These are phyloP conservation scores for Cytospora paraplurivora DNA, from an alignment of 2,329 filamentous ascomycete genomes.

Conservation along the genomic window DNA sequence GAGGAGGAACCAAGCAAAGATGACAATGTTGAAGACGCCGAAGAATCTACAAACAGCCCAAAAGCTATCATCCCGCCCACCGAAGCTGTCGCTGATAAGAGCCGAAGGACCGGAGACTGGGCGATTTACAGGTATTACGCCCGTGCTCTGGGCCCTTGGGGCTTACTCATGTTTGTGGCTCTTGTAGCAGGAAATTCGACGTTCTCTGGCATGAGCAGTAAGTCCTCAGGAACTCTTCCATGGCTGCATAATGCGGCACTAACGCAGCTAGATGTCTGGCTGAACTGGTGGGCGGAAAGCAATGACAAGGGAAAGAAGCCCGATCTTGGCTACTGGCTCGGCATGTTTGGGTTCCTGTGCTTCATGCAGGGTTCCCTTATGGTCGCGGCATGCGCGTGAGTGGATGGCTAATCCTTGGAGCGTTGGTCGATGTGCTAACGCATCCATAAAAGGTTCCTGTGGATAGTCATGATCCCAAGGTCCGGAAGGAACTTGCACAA, in stretches of 20 bases:
- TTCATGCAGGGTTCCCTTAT: conserved; percentile 6
- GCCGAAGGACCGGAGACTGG: conserved; percentile 22
- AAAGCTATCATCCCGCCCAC: not conserved
- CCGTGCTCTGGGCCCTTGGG: conserved; percentile 20
- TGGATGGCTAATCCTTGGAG: not conserved
- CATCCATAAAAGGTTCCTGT: conserved; percentile 6
- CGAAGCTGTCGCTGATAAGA: conserved; percentile 17
- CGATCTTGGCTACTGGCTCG: conserved; percentile 32
- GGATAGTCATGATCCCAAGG: conserved; percentile 11
- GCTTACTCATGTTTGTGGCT: not conserved
- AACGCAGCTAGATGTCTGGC: conserved; percentile 32
- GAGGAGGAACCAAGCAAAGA: not conserved
- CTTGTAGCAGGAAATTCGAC: conserved; percentile 15
- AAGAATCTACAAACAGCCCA: not conserved
- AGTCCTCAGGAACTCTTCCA: conserved; percentile 29
- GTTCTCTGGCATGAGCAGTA: conserved; percentile 31
- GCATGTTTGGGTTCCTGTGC: conserved; percentile 27
- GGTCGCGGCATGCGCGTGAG: conserved; percentile 15
- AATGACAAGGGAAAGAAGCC: conserved; percentile 24
- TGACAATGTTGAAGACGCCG: not conserved
- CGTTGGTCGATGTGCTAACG: not conserved
- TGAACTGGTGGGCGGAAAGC: conserved; percentile 37
- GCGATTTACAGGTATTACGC: conserved; percentile 17
- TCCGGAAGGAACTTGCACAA: conserved; percentile 11
- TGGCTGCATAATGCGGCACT: not conserved